Base-by-base conservation (phyloP, 345 rosid genomes). In the Eucalyptus curtisii region DNA sequence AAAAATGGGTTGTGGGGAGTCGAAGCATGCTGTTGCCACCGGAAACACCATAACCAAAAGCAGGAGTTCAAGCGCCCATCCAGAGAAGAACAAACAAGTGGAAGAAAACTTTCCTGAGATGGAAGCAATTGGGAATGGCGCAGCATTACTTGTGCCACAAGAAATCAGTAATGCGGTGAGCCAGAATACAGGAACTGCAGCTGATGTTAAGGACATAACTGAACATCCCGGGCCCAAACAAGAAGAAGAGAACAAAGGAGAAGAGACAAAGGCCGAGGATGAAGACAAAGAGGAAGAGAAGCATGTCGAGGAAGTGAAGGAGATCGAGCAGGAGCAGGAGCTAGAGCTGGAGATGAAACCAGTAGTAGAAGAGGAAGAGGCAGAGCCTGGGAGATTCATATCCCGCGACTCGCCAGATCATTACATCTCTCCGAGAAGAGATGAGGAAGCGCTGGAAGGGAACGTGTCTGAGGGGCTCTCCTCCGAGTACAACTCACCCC, bases 1-100 rank as follows among this genome's bases (percentile, higher is more conserved):
- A 37, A 86, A 90, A 82, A 95, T 94, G 99, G 98, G 97, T 31
- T 96, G 98, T 87, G 95, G 95, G 52, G 89, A 95, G 91, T 95
- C 98, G 45, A 96, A 95, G 82, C 96, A 92, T 12, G 93, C 89
- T 33, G 96, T 95, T 50, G 96, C 93, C 8, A 90, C 92, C 30
- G 97, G 90, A n/a, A 93, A 94, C 91, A 92, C 97, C 66, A 92
- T 88, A 47, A 76, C 90, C 87, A 61, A 66, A 37, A 49, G 86
- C 64, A 30, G 49, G 33, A 22, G 88, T 7, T 85, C 88, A 27
- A 61, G 66, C 42, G n/a, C 66, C 57, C 8, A 10, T 45, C 37
- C 85, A 14, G 66, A 7, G 53, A 49, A 53, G 48, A 47, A 40
- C 71, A 80, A 88, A 52, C 57, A 27, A 37, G 45, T 25, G 16